Evolutionary conservation across 371 early-diverging fungal species (phyloP), one percentile per base, ranked within the genome.

Genomic region (Mortierella sp.): DNA sequence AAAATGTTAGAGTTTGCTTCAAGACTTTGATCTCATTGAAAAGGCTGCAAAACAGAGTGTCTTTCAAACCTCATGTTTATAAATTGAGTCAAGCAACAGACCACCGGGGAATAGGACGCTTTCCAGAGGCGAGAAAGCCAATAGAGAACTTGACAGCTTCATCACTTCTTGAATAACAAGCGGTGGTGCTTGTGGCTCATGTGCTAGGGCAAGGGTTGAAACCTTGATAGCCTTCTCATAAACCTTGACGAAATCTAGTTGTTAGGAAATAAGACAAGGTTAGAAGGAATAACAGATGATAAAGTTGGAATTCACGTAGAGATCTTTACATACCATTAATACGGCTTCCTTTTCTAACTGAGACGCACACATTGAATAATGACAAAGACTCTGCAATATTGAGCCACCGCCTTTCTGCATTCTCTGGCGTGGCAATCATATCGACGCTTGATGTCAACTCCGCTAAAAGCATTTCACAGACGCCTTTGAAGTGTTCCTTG

Each of bases 51-150:
- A 19, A 5, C 45, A 5, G 2, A 35, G 3, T n/a, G n/a, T 49
- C 43, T 15, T 7, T 26, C 15, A n/a, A n/a, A 86, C 78, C 51
- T 86, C 76, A 45, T 77, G 87, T 1, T 76, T 74, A 58, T 89
- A 86, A 12, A 90, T 75, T 23, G 85, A 74, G 22, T 92, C 90
- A 37, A 95, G 78, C 37, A 92, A 83, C 22, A 86, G 75, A 35
- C 88, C 88, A 49, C 93, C 92, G 13, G 86, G 83, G 57, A 89
- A 83, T 34, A 92, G 77, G 35, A 90, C 76, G 32, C 88, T 86
- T 49, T 92, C 87, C 55, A 93, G 68, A 1, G 88, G 82, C n/a
- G 90, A 86, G 54, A 89, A 88, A 22, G 86, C 76, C 28, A 94
- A 75, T 9, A 90, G 62, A 0, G 84, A 72, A 10, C 75, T 75